phyloP scores from a whole-genome alignment of 2,329 filamentous ascomycete species.

The Endothia cerciana region DNA sequence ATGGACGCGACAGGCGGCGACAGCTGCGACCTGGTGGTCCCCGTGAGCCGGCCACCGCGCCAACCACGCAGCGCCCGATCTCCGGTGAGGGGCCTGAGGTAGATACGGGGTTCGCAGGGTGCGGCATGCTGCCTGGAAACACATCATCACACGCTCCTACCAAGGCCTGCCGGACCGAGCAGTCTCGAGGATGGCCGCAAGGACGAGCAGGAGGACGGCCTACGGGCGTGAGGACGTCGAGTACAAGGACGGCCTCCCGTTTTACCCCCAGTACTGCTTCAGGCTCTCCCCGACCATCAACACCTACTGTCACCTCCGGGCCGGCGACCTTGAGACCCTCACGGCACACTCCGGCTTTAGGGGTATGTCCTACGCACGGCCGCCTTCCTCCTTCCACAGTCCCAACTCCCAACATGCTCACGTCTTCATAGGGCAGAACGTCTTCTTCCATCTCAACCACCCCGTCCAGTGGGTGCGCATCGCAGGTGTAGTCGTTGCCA shows the following conservation, averaged over 20 bases:
- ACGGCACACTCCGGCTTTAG: constrained; percentile 48
- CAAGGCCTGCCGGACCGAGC: neutral
- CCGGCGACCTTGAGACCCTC: constrained; percentile 54
- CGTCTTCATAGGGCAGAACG: constrained; percentile 52
- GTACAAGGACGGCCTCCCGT: constrained; percentile 29
- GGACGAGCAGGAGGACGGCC: neutral
- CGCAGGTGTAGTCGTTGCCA: constrained; percentile 69
- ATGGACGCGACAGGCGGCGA: neutral
- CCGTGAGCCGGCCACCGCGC: neutral
- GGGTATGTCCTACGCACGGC: neutral
- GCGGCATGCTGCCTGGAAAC: neutral
- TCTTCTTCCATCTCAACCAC: constrained; percentile 73
- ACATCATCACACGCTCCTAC: neutral
- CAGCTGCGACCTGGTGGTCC: neutral
- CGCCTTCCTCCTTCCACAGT: no score
- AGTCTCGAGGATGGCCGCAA: neutral
- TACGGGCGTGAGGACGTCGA: neutral
- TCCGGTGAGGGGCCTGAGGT: neutral
- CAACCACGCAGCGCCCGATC: neutral
- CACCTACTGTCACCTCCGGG: constrained; percentile 61
- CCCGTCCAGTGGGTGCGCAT: constrained; percentile 77
- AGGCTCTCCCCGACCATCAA: constrained; percentile 63
- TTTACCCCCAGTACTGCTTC: constrained; percentile 68
- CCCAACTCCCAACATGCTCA: constrained; percentile 31
- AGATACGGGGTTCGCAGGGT: neutral